phyloP scores from a whole-genome alignment of 352 stramenopile genomes.

The Phytophthora lateralis region DNA sequence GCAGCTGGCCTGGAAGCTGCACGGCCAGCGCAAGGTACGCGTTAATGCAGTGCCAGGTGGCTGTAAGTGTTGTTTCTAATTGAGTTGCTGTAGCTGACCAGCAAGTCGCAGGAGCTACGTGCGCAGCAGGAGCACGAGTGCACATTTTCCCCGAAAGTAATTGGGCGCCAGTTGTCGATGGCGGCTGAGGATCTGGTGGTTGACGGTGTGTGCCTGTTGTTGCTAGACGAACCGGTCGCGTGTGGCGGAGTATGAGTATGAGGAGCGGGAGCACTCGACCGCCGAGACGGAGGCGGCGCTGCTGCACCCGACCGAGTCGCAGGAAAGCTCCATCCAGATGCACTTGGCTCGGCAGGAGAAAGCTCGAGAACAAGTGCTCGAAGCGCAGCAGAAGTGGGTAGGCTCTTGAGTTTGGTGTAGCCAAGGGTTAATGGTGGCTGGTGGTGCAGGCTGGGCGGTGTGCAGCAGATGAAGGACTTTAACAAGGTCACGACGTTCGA shows the following conservation, averaged over 20 bases:
- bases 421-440: neutral
- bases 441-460: constrained; percentile 31
- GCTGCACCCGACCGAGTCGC: constrained; percentile 56
- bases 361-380: constrained; percentile 43
- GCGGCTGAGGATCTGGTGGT: too few species aligned
- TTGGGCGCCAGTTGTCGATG: neutral
- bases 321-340: constrained; percentile 66
- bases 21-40: constrained; percentile 52
- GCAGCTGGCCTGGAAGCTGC: constrained; percentile 64
- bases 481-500: constrained; percentile 50
- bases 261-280: neutral
- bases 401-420: neutral
- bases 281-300: constrained; percentile 20
- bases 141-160: constrained; percentile 67
- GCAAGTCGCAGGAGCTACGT: constrained; percentile 49
- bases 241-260: constrained; percentile 9
- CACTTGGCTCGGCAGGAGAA: constrained; percentile 60
- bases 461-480: constrained; percentile 57
- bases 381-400: constrained; percentile 52
- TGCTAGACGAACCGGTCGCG: constrained; percentile 18
- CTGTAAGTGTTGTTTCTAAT: neutral
- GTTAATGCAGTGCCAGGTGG: neutral
- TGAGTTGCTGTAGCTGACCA: constrained; percentile 35
- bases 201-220: neutral
- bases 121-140: constrained; percentile 51